phyloP scores from a whole-genome alignment of 1,284 basidiomycete species.

The Naganishia sp. region DNA sequence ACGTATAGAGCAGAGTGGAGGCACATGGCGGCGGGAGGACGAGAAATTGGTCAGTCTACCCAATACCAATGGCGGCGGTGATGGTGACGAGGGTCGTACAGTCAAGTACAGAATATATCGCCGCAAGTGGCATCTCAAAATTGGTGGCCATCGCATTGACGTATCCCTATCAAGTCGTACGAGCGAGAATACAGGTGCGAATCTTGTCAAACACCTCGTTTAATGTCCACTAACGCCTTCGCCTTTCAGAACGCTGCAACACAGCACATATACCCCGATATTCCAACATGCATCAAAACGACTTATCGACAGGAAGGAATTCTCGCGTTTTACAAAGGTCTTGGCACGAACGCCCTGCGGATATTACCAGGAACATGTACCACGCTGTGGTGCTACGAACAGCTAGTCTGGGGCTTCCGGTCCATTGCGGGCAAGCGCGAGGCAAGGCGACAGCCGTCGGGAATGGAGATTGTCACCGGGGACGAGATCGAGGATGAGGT shows the following conservation, averaged over 20 bases:
- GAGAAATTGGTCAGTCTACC: conserved; percentile 73
- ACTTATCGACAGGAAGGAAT: conserved; percentile 81
- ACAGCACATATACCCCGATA: conserved; percentile 67
- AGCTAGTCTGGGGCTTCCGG: conserved; percentile 79
- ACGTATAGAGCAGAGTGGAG: conserved; percentile 63
- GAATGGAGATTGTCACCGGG: conserved; percentile 8
- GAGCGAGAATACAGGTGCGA: conserved; percentile 85
- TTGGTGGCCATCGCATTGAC: conserved; percentile 79
- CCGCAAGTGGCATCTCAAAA: conserved; percentile 90
- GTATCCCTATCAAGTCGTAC: conserved; percentile 96
- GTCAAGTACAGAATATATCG: conserved; percentile 89
- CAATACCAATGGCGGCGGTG: background rate
- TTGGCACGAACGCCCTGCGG: conserved; percentile 93
- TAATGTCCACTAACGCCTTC: conserved; percentile 59
- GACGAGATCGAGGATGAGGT: conserved; percentile 18
- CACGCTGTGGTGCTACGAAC: conserved; percentile 98
- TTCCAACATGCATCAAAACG: conserved; percentile 72
- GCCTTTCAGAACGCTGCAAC: conserved; percentile 35
- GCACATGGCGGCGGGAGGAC: conserved; percentile 66
- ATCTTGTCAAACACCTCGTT: background rate
- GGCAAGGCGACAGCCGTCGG: background rate
- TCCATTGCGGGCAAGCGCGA: conserved; percentile 44
- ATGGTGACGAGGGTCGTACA: conserved; percentile 47
- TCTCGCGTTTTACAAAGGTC: conserved; percentile 88
- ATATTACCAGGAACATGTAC: conserved; percentile 96